phyloP scores from a whole-genome alignment of 345 rosid genomes.

The Ceriops zippeliana region DNA sequence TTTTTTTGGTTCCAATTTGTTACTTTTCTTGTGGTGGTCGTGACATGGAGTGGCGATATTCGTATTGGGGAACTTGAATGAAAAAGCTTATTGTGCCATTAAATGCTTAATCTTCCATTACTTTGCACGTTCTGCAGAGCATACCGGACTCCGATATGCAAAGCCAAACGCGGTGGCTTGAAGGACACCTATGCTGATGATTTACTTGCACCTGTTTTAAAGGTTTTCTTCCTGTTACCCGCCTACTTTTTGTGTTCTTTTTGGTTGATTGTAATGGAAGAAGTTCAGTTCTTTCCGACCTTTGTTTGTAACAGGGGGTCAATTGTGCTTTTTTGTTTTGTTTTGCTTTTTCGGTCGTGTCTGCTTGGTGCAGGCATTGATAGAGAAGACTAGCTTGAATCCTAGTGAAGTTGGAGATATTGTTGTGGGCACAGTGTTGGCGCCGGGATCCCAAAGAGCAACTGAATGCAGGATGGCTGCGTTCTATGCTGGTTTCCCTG shows the following conservation, averaged over 20 bases:
- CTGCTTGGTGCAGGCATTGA: slow-evolving; percentile 56
- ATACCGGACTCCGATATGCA: slow-evolving; percentile 76
- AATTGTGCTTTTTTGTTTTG: neutral
- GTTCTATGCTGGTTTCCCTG: slow-evolving; percentile 94
- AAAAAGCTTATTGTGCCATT: neutral
- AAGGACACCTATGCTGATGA: slow-evolving; percentile 87
- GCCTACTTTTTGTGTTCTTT: too few species aligned
- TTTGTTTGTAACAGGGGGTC: neutral
- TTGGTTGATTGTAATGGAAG: too few species aligned
- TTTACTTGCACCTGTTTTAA: slow-evolving; percentile 78
- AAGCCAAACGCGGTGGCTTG: slow-evolving; percentile 85
- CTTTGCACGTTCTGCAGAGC: slow-evolving; percentile 40
- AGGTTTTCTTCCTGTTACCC: slow-evolving; percentile 27
- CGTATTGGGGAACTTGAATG: neutral
- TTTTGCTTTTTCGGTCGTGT: neutral
- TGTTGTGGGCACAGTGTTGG: slow-evolving; percentile 91
- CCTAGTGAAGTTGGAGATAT: slow-evolving; percentile 97
- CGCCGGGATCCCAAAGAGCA: slow-evolving; percentile 85
- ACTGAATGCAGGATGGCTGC: slow-evolving; percentile 98
- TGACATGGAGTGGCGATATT: too few species aligned
- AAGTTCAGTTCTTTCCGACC: too few species aligned
- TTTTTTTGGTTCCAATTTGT: neutral
- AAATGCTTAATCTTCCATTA: too few species aligned
- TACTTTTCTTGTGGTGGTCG: neutral
- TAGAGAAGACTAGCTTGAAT: slow-evolving; percentile 68